Percentiles rank a stretch among this genome's conserved stretches.
phyloP scores from a whole-genome alignment of 1,284 basidiomycete genomes.

The Leucoagaricus sp. region DNA sequence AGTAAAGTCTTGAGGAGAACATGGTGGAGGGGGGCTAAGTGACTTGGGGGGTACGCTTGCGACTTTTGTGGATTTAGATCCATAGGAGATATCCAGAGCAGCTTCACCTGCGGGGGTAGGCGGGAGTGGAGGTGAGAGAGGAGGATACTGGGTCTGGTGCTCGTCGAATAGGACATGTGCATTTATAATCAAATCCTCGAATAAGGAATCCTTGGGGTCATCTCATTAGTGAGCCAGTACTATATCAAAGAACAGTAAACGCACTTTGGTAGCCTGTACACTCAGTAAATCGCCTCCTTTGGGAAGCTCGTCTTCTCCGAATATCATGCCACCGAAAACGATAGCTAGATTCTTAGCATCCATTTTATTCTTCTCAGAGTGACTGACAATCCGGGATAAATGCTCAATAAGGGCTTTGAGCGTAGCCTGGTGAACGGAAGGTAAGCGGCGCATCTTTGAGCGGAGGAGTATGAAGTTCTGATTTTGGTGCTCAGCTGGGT shows the following conservation, averaged over 20 bases:
- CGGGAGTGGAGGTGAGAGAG: slow-evolving; percentile 62
- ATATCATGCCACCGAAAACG: slow-evolving; percentile 83
- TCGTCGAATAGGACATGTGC: slow-evolving; percentile 66
- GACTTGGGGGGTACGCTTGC: slow-evolving; percentile 42
- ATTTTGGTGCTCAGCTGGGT: slow-evolving; percentile 64
- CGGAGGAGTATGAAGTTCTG: slow-evolving; percentile 77
- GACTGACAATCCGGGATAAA: slow-evolving; percentile 74
- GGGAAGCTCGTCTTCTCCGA: slow-evolving; percentile 86
- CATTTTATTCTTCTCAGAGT: slow-evolving; percentile 89
- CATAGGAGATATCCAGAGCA: slow-evolving; percentile 56
- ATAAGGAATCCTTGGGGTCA: slow-evolving; percentile 69
- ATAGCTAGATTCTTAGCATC: slow-evolving; percentile 88
- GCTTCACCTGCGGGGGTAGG: slow-evolving; percentile 65
- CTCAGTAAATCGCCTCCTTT: slow-evolving; percentile 73
- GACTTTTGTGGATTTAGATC: slow-evolving; percentile 66
- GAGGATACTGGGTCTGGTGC: slow-evolving; percentile 20
- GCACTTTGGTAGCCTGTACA: slow-evolving; percentile 73
- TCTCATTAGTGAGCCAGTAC: not conserved
- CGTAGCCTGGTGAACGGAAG: slow-evolving; percentile 87
- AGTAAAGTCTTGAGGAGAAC: slow-evolving; percentile 62
- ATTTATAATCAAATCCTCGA: slow-evolving; percentile 85
- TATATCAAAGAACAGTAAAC: not conserved
- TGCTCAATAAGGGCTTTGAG: slow-evolving; percentile 89
- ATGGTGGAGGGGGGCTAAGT: slow-evolving; percentile 31
- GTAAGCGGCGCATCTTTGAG: slow-evolving; percentile 81